Evolutionary conservation across 2,329 filamentous ascomycete genomes (phyloP).

Genomic region (Cytospora mali): DNA sequence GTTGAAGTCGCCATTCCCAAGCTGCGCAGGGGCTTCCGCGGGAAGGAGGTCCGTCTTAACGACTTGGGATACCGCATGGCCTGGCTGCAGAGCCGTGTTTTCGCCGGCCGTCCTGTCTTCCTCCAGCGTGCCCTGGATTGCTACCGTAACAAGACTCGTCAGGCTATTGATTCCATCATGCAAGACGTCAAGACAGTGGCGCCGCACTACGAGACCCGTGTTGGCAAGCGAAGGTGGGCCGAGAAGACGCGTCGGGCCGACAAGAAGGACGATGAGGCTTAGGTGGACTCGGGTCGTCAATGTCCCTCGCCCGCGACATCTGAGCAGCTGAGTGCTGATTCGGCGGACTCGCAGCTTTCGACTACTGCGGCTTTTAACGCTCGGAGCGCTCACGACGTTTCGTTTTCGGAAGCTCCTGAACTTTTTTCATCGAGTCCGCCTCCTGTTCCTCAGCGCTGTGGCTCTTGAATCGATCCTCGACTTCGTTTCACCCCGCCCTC

Average conservation of each 20-base stretch:
- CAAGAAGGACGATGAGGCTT: slow-evolving; percentile 39
- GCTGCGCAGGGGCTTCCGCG: slow-evolving; percentile 68
- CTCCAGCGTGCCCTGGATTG: slow-evolving; percentile 90
- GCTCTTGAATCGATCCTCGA: not conserved
- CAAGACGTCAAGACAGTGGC: slow-evolving; percentile 74
- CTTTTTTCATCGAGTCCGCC: not conserved
- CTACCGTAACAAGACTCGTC: slow-evolving; percentile 89
- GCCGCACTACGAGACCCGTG: slow-evolving; percentile 85
- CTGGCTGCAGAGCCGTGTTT: slow-evolving; percentile 92
- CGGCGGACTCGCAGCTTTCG: not conserved
- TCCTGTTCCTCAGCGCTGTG: not conserved
- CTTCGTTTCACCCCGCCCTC: not conserved
- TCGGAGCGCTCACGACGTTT: not conserved
- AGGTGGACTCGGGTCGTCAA: slow-evolving; percentile 2
- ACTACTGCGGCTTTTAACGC: not conserved
- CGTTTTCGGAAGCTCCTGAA: not conserved
- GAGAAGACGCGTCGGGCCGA: slow-evolving; percentile 54
- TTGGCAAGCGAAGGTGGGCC: slow-evolving; percentile 78
- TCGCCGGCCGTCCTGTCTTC: slow-evolving; percentile 83
- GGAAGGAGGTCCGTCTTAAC: slow-evolving; percentile 87
- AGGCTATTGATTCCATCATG: slow-evolving; percentile 75
- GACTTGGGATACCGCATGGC: slow-evolving; percentile 94
- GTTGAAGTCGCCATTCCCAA: slow-evolving; percentile 75
- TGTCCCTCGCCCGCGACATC: not conserved
- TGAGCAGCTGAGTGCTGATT: not conserved